Evolutionary conservation across 345 rosid species (phyloP).

Genomic region (Orychophragmus violaceus): DNA sequence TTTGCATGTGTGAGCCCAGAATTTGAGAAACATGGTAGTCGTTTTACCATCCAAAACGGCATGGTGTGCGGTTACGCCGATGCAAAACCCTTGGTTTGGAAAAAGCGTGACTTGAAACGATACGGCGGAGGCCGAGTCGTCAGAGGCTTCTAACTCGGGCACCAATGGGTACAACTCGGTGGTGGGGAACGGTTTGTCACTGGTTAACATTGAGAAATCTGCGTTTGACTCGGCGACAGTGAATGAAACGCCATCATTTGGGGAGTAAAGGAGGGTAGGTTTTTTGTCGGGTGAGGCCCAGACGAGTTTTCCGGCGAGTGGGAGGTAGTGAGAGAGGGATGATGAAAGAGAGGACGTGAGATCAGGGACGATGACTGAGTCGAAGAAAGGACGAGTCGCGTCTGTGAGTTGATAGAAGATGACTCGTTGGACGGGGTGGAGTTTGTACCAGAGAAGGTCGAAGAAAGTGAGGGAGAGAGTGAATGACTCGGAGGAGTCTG

Average conservation of each 20-base stretch:
- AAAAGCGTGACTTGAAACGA: constrained; percentile 37
- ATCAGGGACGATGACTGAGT: constrained; percentile 32
- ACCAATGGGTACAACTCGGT: constrained; percentile 19
- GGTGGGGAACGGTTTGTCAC: constrained; percentile 7
- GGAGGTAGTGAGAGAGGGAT: constrained; percentile 38
- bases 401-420: constrained; percentile 31
- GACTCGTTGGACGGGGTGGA: constrained; percentile 29
- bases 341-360: constrained; percentile 35
- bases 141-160: constrained; percentile 25
- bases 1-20: constrained; percentile 1
- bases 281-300: constrained; percentile 22
- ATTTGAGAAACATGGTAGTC: constrained; percentile 16
- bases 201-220: constrained; percentile 26
- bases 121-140: constrained; percentile 16
- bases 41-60: constrained; percentile 25
- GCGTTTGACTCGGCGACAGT: constrained; percentile 32
- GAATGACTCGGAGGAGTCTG: constrained; percentile 18
- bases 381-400: constrained; percentile 19
- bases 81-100: constrained; percentile 34
- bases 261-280: constrained; percentile 4
- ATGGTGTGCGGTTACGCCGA: constrained; percentile 28
- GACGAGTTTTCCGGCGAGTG: constrained; percentile 35
- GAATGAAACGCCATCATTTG: constrained; percentile 35
- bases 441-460: constrained; percentile 29
- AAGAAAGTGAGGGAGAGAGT: constrained; percentile 30